Evolutionary conservation across 768 basidiomycete genomes (phyloP), one percentile per base, ranked within the genome.

Genomic region (Xanthoconium stramineum): DNA sequence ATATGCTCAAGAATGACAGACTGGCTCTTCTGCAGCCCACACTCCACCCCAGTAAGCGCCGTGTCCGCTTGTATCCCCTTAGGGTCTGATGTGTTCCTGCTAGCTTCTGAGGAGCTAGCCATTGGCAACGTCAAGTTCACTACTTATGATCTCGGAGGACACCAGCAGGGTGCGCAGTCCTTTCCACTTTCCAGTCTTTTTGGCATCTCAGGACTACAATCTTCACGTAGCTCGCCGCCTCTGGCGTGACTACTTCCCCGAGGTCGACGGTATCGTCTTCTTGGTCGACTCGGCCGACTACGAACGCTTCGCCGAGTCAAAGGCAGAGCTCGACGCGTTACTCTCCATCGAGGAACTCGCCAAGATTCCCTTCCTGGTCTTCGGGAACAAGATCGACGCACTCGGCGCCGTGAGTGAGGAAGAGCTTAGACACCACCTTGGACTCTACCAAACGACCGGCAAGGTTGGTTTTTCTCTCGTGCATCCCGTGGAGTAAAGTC

Each of bases 361-460:
- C 59, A 96, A 93, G 74, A 96, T 99, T 35, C 97, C 97, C 44
- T 98, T 99, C 89, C 84, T 99, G 53, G 84, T 99, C 57, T 87
- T 98, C 47, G 97, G 97, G 43, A 99, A 99, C 83, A 98, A 99
- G 84, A 99, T 99, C 67, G 97, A 98, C 68, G 95, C 95, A n/a
- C 85, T 89, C 6, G 94, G 94, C 38, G 97, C 97, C 38, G 95
- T 99, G 60, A 92, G 89, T 59, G 97, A 99, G 75, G 96, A 99
- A 69, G 94, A 99, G 72, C 78, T 99, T 61, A 88, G 97, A 69
- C 93, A 98, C 68, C 84, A 94, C 61, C 81, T 99, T 43, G 97
- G 97, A 15, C 78, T 99, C 47, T 97, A 95, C 76, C 94, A 98
- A 76, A 99, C 97, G n/a, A 99, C 97, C 24, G 97, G 97, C 71